Conservation (phyloP, 2,329 filamentous ascomycete species). For the Pseudogymnoascus sp. region DNA sequence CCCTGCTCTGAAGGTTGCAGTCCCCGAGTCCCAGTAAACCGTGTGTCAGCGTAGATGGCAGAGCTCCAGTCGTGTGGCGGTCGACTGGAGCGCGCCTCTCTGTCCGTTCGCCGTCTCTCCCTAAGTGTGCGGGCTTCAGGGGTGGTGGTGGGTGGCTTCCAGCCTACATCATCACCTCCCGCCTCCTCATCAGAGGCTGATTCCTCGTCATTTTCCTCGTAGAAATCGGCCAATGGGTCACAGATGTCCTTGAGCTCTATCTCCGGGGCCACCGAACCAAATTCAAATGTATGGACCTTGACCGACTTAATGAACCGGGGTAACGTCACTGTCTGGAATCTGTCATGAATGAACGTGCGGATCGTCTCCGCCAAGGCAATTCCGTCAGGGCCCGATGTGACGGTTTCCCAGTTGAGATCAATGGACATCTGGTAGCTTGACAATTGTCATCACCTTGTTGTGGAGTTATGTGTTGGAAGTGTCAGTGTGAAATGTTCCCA, state of each 20-base stretch:
- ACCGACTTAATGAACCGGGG: slow-evolving; percentile 97
- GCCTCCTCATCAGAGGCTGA: slow-evolving; percentile 47
- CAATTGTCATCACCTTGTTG: neutral
- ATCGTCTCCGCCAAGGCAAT: slow-evolving; percentile 76
- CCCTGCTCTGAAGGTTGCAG: slow-evolving; percentile 35
- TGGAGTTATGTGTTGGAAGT: slow-evolving; percentile 8
- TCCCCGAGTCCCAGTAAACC: slow-evolving; percentile 27
- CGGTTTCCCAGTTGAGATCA: slow-evolving; percentile 90
- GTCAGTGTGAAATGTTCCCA: slow-evolving; percentile 1
- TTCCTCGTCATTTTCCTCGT: slow-evolving; percentile 69
- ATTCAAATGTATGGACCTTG: slow-evolving; percentile 87
- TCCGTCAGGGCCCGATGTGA: slow-evolving; percentile 85
- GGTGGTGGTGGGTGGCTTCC: slow-evolving; percentile 13
- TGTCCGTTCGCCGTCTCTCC: slow-evolving; percentile 30
- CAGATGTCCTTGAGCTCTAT: slow-evolving; percentile 95
- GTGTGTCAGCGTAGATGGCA: slow-evolving; percentile 35
- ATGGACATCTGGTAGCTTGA: slow-evolving; percentile 65
- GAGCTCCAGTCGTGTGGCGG: slow-evolving; percentile 16
- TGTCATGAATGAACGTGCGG: slow-evolving; percentile 87
- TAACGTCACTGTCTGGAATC: slow-evolving; percentile 84
- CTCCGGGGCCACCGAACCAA: slow-evolving; percentile 73
- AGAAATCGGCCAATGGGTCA: slow-evolving; percentile 91
- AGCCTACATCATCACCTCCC: slow-evolving; percentile 36
- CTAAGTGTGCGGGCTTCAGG: slow-evolving; percentile 22
- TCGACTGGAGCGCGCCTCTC: slow-evolving; percentile 28